Conservation (phyloP, 345 rosid genomes). For the Lepidium aucheri region DNA sequence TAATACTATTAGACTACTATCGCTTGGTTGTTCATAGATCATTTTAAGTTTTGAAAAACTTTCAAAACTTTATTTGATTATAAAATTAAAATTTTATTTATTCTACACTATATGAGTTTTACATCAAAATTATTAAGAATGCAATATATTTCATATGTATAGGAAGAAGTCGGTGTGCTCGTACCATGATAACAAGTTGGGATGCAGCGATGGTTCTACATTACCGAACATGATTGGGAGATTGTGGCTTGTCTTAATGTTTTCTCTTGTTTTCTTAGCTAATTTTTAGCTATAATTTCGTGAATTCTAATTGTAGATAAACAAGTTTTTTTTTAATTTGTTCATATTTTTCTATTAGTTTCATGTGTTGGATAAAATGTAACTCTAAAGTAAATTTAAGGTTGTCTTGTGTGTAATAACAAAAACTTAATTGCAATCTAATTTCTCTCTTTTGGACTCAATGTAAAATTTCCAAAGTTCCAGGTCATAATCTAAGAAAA, state of each 20-base stretch:
- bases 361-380: background rate
- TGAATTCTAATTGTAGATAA: background rate
- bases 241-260: conserved; percentile 28
- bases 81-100: too few relatives aligned
- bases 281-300: conserved; percentile 2
- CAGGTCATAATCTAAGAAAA: background rate
- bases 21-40: too few relatives aligned
- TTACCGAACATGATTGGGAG: conserved; percentile 26
- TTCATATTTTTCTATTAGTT: background rate
- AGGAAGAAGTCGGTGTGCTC: conserved; percentile 64
- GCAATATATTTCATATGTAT: too few relatives aligned
- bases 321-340: background rate
- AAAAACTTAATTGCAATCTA: background rate
- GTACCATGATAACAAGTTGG: conserved; percentile 54
- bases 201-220: conserved; percentile 48
- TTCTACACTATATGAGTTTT: too few relatives aligned
- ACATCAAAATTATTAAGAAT: too few relatives aligned
- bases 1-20: too few relatives aligned
- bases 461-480: background rate
- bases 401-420: background rate
- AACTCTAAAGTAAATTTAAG: background rate
- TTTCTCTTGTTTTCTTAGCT: conserved; percentile 12
- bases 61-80: too few relatives aligned
- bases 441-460: background rate
- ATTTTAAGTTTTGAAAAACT: too few relatives aligned